A percentile compares a stretch with the other conserved stretches of the same genome.
Evolutionary conservation across 306 rosid genomes (phyloP).

Genomic region (Gillenia trifoliata): DNA sequence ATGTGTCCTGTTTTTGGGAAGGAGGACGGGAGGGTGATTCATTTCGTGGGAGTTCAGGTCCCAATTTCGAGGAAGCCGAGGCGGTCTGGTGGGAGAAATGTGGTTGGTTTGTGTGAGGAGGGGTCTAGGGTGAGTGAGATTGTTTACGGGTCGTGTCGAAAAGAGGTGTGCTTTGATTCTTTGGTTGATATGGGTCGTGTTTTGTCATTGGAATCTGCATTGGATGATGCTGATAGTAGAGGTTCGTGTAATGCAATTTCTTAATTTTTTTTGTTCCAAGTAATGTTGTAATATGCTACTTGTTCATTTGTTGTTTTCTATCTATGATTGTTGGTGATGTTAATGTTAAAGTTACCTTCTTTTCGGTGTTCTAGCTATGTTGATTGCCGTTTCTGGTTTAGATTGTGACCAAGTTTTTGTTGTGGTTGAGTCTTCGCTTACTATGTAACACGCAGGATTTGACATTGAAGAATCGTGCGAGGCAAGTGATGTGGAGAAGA

Average conservation of each 20-base stretch:
- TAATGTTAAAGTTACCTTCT: not conserved
- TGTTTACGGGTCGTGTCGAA: slow-evolving; percentile 61
- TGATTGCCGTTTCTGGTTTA: not conserved
- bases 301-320: not conserved
- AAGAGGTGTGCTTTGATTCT: slow-evolving; percentile 69
- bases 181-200: slow-evolving; percentile 35
- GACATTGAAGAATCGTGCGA: slow-evolving; percentile 67
- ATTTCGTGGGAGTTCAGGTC: slow-evolving; percentile 82
- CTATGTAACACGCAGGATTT: slow-evolving; percentile 33
- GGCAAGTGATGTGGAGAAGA: slow-evolving; percentile 72
- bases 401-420: not conserved
- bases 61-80: slow-evolving; percentile 35
- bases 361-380: not conserved
- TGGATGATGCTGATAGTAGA: slow-evolving; percentile 40
- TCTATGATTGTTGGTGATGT: not conserved
- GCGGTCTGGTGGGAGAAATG: slow-evolving; percentile 25
- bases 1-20: slow-evolving; percentile 61
- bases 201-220: slow-evolving; percentile 38
- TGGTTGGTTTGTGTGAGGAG: slow-evolving; percentile 21
- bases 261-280: not conserved
- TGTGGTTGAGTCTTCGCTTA: slow-evolving; percentile 22
- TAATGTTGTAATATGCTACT: not conserved
- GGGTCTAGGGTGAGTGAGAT: slow-evolving; percentile 33
- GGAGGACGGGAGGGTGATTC: slow-evolving; percentile 49
- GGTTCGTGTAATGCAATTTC: slow-evolving; percentile 39